phyloP scores from a whole-genome alignment of 169 alveolate genomes.

The Cyclospora cayetanensis region DNA sequence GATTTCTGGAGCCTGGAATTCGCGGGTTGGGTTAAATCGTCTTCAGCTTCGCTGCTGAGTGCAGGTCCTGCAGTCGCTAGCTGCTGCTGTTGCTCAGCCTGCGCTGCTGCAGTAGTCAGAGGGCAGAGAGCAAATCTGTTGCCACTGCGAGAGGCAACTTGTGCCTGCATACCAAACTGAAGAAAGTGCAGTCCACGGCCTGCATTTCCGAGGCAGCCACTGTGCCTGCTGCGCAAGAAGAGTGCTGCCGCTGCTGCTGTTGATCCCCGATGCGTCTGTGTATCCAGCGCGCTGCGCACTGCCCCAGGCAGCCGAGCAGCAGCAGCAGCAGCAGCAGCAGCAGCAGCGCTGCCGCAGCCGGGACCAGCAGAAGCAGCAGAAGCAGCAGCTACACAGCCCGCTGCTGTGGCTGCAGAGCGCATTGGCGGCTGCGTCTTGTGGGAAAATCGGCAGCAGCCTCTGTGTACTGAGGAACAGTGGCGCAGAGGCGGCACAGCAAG shows the following conservation, averaged over 20 bases:
- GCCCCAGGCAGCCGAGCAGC: background rate
- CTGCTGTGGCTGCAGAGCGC: conserved; percentile 2
- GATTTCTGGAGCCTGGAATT: background rate
- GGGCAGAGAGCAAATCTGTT: background rate
- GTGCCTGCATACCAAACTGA: background rate
- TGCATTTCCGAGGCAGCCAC: background rate
- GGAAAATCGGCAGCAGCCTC: background rate
- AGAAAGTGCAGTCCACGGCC: background rate
- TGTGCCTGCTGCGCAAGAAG: conserved; percentile 22
- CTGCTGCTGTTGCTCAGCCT: background rate
- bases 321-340: background rate
- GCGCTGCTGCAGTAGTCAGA: conserved; percentile 8
- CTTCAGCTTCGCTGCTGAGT: background rate
- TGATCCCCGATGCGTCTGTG: background rate
- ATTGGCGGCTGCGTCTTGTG: background rate
- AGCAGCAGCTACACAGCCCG: conserved; percentile 24
- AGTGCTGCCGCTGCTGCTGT: conserved; percentile 41
- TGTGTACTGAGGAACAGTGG: too few species aligned
- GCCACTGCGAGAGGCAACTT: background rate
- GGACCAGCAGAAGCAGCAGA: background rate
- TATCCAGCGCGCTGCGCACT: background rate
- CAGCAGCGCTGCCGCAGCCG: background rate
- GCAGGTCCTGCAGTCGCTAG: conserved; percentile 9
- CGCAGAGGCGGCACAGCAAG: conserved; percentile 12
- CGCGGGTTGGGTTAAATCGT: background rate